Base-by-base conservation (phyloP, 2,329 filamentous ascomycete species). In the Aspergillus sergii region DNA sequence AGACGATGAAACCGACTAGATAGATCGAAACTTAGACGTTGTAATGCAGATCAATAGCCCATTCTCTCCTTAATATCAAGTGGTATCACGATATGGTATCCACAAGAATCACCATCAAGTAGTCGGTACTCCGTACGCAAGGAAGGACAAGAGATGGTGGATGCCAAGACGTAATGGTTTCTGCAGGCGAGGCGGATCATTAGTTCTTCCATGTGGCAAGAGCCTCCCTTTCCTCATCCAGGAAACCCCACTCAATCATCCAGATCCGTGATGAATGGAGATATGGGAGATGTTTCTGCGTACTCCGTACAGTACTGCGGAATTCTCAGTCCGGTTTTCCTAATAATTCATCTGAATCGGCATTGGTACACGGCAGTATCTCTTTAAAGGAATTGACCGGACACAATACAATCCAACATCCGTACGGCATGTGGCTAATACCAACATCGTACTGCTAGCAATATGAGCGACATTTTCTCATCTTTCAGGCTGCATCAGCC, bases 171-270 rank as follows among this genome's bases (percentile, higher is more conserved):
- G 36, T 16, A 56, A 45, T 45, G 43, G 50, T 23, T 57, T 57
- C 51, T 50, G 43, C 39, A 48, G 34, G 45, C 58, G 55, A 59
- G 41, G 26, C 50, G 62, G 62, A 61, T 48, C 28, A 61, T 51
- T 59, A 32, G 28, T 60, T 62, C 32, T 16, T 46, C 63, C 63
- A 32, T 48, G 21, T 14, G n/a, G 59, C 53, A 54, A 62, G 57
- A 64, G 63, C 63, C 63, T 59, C 63, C 36, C 46, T 43, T 36
- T 39, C 36, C 12, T 53, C 46, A 54, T 26, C 9, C 21, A 23
- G 28, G 9, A 50, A 19, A 50, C 46, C 46, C 46, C 46, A 50
- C 46, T 30, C 12, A 28, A 16, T 16, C 7, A 51, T 12, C 28
- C 28, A 32, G 48, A 51, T 51, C 26, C 21, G 28, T 16, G 48